These are phyloP conservation scores for Fusarium scirpi DNA, from an alignment of 2,329 filamentous ascomycete species.

Conservation along the genomic window DNA sequence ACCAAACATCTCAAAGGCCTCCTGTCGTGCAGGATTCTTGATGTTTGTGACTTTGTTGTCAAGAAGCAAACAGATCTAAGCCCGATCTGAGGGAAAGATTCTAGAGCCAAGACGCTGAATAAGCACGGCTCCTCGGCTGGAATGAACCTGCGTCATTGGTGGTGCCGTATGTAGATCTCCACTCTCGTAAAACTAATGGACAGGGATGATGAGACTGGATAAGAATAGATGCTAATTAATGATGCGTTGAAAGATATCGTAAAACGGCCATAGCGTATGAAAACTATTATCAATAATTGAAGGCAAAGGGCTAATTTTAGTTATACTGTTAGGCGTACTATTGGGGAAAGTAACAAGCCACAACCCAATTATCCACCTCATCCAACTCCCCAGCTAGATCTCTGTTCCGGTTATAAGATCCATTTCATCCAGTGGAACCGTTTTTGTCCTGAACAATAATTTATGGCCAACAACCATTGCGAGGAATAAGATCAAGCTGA, in stretches of 20 bases:
- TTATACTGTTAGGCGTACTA: no score
- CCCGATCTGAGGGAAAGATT: slow-evolving; percentile 13
- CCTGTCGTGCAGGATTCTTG: not conserved
- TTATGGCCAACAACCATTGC: slow-evolving; percentile 36
- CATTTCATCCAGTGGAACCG: slow-evolving; percentile 17
- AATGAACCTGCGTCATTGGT: slow-evolving; percentile 2
- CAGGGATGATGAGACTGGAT: not conserved
- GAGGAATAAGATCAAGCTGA: slow-evolving; percentile 37
- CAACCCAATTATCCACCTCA: not conserved
- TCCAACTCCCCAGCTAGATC: not conserved
- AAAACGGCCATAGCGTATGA: not conserved
- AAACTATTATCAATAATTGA: not conserved
- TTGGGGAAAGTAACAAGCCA: not conserved
- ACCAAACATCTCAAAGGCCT: slow-evolving; percentile 18
- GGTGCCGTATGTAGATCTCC: not conserved
- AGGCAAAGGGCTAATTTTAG: not conserved
- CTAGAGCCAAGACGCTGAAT: slow-evolving; percentile 15
- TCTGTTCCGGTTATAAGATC: slow-evolving; percentile 16
- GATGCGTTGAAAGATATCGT: not conserved
- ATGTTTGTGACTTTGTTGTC: not conserved
- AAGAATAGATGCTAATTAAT: not conserved
- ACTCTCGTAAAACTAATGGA: not conserved
- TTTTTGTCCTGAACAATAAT: slow-evolving; percentile 32
- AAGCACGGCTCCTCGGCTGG: slow-evolving; percentile 24
- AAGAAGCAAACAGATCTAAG: slow-evolving; percentile 21